Base-by-base conservation (phyloP, 345 rosid species). In the Populus davidiana region DNA sequence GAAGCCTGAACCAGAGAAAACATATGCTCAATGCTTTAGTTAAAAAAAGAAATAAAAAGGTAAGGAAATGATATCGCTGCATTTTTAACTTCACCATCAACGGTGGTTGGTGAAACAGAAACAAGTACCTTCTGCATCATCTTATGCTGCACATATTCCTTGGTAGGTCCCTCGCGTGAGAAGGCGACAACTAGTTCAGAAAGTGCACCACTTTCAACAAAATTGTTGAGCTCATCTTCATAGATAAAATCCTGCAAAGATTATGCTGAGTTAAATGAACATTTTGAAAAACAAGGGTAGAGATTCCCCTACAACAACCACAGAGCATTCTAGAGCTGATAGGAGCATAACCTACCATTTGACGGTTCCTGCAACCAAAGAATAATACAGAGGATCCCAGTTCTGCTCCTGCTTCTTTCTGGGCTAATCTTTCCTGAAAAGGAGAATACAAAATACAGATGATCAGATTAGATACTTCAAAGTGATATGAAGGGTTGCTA, bases 151-250 rank as follows among this genome's bases (percentile, higher is more conserved):
- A 93, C 99, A 52, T 96, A 96, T 71, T 96, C 92, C 87, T 96
- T 96, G 70, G 83, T 86, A n/a, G 96, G 89, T 74, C 99, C 99
- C 79, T 93, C 97, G 8, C 98, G 96, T n/a, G 99, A 96, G 86
- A 96, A 96, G 67, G 98, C 98, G 72, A 96, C 85, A 13, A 88
- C 65, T 78, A 96, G 85, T 82, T 92, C 98, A 71, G 99, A 92
- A 38, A 96, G 83, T 5, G 87, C 92, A 66, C 97, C 98, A 39
- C 78, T 80, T 77, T 88, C 88, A 39, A 85, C 96, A 77, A 87
- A 92, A 77, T 87, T 82, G 73, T 84, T 82, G 81, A 96, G 97
- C 80, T 96, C 99, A 13, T 93, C 93, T 83, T 93, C 87, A 73
- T 96, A 93, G 72, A 96, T 96, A 76, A 83, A 96, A 86, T 96